These are phyloP conservation scores for Bretschneidera sinensis DNA, from an alignment of 345 rosid genomes.

Conservation along the genomic window DNA sequence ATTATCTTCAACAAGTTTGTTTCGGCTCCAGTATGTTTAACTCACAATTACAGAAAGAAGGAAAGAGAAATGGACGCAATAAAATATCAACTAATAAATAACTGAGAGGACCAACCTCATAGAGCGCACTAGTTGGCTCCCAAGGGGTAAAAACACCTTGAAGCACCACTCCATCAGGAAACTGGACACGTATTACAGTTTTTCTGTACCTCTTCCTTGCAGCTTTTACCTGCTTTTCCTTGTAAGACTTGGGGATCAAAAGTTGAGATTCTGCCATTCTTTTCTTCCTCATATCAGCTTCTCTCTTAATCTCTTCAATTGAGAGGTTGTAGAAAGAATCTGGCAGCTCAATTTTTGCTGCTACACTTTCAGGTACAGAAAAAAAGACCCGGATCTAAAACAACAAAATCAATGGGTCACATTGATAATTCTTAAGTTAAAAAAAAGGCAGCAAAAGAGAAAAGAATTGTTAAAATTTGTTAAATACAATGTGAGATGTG, in stretches of 20 bases:
- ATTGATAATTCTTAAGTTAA: background rate
- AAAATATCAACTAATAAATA: background rate
- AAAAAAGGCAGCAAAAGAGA: background rate
- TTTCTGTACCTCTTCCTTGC: slow-evolving; percentile 58
- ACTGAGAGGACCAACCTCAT: slow-evolving; percentile 47
- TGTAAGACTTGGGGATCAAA: slow-evolving; percentile 78
- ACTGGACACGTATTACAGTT: slow-evolving; percentile 72
- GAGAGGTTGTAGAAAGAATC: slow-evolving; percentile 88
- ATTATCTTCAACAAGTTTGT: background rate
- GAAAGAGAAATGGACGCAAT: background rate
- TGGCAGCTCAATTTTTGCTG: slow-evolving; percentile 83
- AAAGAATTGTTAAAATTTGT: background rate
- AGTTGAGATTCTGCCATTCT: slow-evolving; percentile 83
- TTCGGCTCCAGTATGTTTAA: background rate
- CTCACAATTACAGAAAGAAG: too few species aligned
- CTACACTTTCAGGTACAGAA: slow-evolving; percentile 75
- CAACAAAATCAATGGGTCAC: background rate
- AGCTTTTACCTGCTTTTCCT: slow-evolving; percentile 88
- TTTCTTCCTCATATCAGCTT: slow-evolving; percentile 79
- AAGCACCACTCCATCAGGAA: slow-evolving; percentile 90
- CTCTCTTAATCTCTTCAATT: slow-evolving; percentile 66
- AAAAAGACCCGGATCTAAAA: slow-evolving; percentile 72
- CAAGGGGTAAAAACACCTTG: slow-evolving; percentile 89
- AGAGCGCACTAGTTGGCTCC: slow-evolving; percentile 77
- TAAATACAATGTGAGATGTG: background rate